Conservation (phyloP, 169 alveolate genomes). For the Cardiosporidium cionae region DNA sequence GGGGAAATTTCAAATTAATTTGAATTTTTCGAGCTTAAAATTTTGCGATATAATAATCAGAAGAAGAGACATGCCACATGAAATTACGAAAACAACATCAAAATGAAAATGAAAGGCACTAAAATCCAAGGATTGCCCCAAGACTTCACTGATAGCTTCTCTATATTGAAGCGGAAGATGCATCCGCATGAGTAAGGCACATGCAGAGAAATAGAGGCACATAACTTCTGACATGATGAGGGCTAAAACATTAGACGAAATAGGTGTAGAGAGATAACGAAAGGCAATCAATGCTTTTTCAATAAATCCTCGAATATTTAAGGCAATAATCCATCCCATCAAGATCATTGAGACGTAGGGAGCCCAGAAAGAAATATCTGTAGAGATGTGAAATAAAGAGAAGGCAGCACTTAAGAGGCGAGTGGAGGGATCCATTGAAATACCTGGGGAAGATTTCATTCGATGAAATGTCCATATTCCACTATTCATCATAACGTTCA, state of each 20-base stretch:
- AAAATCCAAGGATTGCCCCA: slow-evolving; percentile 27
- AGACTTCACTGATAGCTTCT: slow-evolving; percentile 9
- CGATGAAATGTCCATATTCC: background rate
- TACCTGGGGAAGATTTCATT: too few species aligned
- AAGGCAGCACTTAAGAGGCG: background rate
- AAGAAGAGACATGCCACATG: slow-evolving; percentile 7
- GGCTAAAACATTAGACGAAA: slow-evolving; percentile 22
- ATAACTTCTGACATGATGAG: slow-evolving; percentile 27
- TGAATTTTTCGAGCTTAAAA: slow-evolving; percentile 17
- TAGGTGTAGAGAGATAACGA: slow-evolving; percentile 22
- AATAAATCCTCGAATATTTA: slow-evolving; percentile 22
- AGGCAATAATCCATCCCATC: slow-evolving; percentile 23
- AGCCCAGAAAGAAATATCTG: slow-evolving; percentile 6
- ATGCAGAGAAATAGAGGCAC: slow-evolving; percentile 34
- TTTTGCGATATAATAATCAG: slow-evolving; percentile 5
- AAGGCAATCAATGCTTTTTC: slow-evolving; percentile 20
- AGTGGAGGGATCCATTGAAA: slow-evolving; percentile 13
- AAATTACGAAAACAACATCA: slow-evolving; percentile 18
- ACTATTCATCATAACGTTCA: slow-evolving; percentile 15
- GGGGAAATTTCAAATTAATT: slow-evolving; percentile 8
- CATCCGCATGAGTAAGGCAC: slow-evolving; percentile 18
- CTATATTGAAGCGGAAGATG: slow-evolving; percentile 25
- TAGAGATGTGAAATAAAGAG: slow-evolving; percentile 8
- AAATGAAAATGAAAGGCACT: slow-evolving; percentile 23
- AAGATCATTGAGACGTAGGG: slow-evolving; percentile 24